phyloP scores from a whole-genome alignment of 495 filamentous ascomycete genomes.

The Friedmanniomyces simplex region DNA sequence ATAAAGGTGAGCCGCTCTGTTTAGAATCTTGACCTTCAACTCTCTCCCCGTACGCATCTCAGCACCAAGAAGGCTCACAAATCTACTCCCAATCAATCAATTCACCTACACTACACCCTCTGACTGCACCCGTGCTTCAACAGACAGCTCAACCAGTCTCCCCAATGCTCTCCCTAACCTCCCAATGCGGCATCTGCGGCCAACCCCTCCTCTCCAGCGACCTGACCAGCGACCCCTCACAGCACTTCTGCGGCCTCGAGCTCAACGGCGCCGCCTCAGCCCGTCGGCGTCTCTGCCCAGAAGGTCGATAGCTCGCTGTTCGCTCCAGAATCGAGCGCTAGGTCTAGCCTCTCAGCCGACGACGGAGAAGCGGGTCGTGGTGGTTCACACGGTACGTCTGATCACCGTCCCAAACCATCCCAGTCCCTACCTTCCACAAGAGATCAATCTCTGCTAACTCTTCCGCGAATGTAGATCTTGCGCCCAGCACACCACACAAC shows the following conservation, averaged over 20 bases:
- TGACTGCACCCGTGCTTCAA: too few relatives aligned
- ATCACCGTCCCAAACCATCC: not conserved
- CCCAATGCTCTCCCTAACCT: too few relatives aligned
- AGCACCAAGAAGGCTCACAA: too few relatives aligned
- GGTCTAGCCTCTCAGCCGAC: not conserved
- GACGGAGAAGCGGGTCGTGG: not conserved
- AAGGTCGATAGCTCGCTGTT: not conserved
- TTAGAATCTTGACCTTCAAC: too few relatives aligned
- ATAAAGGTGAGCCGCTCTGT: too few relatives aligned
- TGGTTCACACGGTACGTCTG: not conserved
- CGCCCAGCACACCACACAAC: not conserved
- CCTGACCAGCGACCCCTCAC: not conserved
- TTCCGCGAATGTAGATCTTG: not conserved
- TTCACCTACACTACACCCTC: too few relatives aligned
- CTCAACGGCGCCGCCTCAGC: not conserved
- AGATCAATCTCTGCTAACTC: not conserved
- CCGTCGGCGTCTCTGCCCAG: not conserved
- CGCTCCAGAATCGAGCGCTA: not conserved
- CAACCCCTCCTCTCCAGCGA: not conserved
- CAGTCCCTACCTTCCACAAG: too few relatives aligned
- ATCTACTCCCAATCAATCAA: too few relatives aligned
- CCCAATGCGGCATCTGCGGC: not conserved
- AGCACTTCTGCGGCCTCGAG: not conserved
- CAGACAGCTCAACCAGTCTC: too few relatives aligned
- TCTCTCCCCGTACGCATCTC: too few relatives aligned